Evolutionary conservation across 202 grass and related monocot genomes (phyloP).

Genomic region (Schoenoplectus tabernaemontani): DNA sequence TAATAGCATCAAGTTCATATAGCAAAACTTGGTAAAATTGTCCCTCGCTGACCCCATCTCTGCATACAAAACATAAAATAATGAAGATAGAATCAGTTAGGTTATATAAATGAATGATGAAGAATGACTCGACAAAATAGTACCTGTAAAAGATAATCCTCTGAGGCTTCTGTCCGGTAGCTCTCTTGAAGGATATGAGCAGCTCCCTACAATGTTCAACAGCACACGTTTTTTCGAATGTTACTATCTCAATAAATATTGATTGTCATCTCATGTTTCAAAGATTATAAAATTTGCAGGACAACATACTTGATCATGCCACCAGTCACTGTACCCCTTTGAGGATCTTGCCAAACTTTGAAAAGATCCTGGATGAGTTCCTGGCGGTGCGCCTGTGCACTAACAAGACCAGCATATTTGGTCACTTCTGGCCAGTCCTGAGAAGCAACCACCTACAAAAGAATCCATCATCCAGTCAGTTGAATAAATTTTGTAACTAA

Average conservation of each 20-base stretch:
- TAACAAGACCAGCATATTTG: constrained; percentile 94
- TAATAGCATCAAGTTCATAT: constrained; percentile 92
- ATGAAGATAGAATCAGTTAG: neutral
- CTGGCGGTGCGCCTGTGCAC: constrained; percentile 89
- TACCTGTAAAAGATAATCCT: constrained; percentile 90
- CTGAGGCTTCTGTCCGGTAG: constrained; percentile 91
- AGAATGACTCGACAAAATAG: neutral
- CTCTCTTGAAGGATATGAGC: constrained; percentile 85
- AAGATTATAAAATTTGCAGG: neutral
- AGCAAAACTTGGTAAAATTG: constrained; percentile 96
- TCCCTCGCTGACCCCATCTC: constrained; percentile 92
- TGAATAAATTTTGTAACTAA: neutral
- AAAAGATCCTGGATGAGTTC: constrained; percentile 95
- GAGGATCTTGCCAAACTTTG: constrained; percentile 87
- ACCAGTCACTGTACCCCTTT: constrained; percentile 70
- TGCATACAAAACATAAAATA: constrained; percentile 33
- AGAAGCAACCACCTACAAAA: constrained; percentile 81
- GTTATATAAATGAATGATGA: neutral
- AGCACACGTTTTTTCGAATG: neutral
- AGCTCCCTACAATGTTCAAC: constrained; percentile 60
- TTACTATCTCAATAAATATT: constrained; percentile 14
- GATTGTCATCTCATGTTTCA: constrained; percentile 4
- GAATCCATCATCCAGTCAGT: neutral
- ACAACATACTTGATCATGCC: constrained; percentile 91
- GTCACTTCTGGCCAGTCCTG: constrained; percentile 99